phyloP scores from a whole-genome alignment of 805 yeast species.

The Komagataella kurtzmanii region DNA sequence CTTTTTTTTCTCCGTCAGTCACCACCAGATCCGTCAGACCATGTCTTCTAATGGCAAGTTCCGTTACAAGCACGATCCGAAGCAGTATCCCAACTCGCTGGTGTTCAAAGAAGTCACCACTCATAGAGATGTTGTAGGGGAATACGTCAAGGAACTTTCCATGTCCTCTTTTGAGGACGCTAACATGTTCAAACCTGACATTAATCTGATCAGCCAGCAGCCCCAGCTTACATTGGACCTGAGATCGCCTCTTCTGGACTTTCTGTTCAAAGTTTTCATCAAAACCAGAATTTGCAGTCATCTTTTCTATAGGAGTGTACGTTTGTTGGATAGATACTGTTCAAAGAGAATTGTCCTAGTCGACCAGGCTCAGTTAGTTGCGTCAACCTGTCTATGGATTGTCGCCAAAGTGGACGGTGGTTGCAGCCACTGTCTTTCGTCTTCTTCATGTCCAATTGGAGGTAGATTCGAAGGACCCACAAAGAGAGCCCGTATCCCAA shows the following conservation, averaged over 20 bases:
- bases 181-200: slow-evolving; percentile 30
- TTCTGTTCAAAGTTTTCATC: slow-evolving; percentile 48
- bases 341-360: slow-evolving; percentile 62
- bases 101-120: slow-evolving; percentile 33
- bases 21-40: neutral
- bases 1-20: neutral
- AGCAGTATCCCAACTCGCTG: slow-evolving; percentile 34
- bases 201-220: slow-evolving; percentile 53
- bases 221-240: slow-evolving; percentile 57
- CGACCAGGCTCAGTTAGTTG: slow-evolving; percentile 71
- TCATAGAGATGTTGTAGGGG: slow-evolving; percentile 32
- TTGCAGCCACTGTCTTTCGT: slow-evolving; percentile 50
- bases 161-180: slow-evolving; percentile 21
- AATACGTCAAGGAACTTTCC: slow-evolving; percentile 40
- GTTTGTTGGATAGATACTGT: slow-evolving; percentile 71
- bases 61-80: slow-evolving; percentile 18
- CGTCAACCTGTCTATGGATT: slow-evolving; percentile 76
- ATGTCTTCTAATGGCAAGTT: slow-evolving; percentile 2
- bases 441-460: slow-evolving; percentile 33
- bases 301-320: slow-evolving; percentile 47
- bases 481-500: slow-evolving; percentile 62
- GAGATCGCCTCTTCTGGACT: slow-evolving; percentile 56
- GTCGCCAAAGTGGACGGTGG: slow-evolving; percentile 74
- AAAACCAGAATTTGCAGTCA: slow-evolving; percentile 47
- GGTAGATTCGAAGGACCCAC: slow-evolving; percentile 59